Evolutionary conservation across 2,329 filamentous ascomycete genomes (phyloP).

Genomic region (Blumeriella jaapii): DNA sequence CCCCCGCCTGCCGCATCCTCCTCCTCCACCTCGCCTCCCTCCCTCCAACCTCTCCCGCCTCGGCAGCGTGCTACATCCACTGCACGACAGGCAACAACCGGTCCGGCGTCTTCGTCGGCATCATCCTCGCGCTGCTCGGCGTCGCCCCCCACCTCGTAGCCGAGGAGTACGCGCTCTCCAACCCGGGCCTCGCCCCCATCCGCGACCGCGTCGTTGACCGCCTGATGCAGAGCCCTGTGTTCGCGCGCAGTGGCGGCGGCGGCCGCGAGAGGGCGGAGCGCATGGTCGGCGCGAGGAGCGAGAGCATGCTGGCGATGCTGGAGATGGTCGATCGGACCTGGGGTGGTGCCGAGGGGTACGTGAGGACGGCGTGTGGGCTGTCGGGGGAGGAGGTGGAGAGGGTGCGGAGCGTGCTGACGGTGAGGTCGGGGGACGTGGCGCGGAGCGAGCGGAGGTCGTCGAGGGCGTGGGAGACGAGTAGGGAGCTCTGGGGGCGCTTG

Average conservation of each 20-base stretch:
- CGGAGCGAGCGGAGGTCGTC: conserved; percentile 1
- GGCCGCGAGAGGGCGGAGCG: conserved; percentile 11
- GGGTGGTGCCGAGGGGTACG: conserved; percentile 17
- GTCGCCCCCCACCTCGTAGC: conserved; percentile 45
- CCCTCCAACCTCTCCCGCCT: conserved; percentile 15
- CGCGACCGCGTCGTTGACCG: conserved; percentile 37
- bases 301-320: conserved; percentile 19
- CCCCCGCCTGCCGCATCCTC: conserved; percentile 42
- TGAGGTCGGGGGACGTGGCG: background rate
- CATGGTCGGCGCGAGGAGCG: conserved; percentile 20
- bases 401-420: conserved; percentile 12
- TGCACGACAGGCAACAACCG: conserved; percentile 70
- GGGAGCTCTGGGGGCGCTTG: conserved; percentile 1
- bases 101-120: conserved; percentile 56
- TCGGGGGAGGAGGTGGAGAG: conserved; percentile 9
- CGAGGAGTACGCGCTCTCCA: conserved; percentile 55
- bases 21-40: conserved; percentile 24
- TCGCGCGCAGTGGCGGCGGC: conserved; percentile 11
- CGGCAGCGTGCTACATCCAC: conserved; percentile 39
- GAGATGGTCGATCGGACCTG: conserved; percentile 16
- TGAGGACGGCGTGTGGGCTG: conserved; percentile 10
- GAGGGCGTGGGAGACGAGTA: conserved; percentile 3
- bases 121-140: conserved; percentile 52
- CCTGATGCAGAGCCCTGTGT: conserved; percentile 15
- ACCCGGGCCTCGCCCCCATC: conserved; percentile 40